These are phyloP conservation scores for Hymenoscyphus linearis DNA, from an alignment of 2,329 filamentous ascomycete genomes.

Conservation along the genomic window DNA sequence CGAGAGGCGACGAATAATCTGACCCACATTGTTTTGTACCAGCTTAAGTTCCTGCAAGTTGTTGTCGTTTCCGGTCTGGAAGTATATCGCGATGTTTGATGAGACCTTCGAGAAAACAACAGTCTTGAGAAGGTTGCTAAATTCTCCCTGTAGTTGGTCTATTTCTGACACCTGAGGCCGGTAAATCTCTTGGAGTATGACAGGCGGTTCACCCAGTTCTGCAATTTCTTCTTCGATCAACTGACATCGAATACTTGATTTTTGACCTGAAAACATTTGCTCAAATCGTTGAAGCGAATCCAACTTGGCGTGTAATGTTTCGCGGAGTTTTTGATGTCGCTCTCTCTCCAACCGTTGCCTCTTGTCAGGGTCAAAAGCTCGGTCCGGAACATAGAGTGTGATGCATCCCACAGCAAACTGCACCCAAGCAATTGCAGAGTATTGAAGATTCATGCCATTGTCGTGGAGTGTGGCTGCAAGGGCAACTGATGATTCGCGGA, in stretches of 20 bases:
- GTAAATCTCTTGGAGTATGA: conserved; percentile 60
- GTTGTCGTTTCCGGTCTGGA: conserved; percentile 37
- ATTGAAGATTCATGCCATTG: conserved; percentile 23
- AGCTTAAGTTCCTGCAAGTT: conserved; percentile 34
- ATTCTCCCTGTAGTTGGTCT: conserved; percentile 71
- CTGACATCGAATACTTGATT: conserved; percentile 60
- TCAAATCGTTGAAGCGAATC: conserved; percentile 62
- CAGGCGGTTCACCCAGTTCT: conserved; percentile 61
- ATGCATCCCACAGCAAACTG: conserved; percentile 70
- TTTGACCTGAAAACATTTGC: conserved; percentile 59
- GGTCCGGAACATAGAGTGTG: conserved; percentile 78
- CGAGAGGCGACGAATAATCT: conserved; percentile 65
- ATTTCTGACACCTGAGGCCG: conserved; percentile 66
- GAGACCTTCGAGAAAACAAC: conserved; percentile 22
- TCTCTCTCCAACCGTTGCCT: conserved; percentile 60
- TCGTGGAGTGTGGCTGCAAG: conserved; percentile 29
- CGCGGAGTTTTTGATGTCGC: conserved; percentile 51
- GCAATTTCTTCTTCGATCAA: conserved; percentile 57
- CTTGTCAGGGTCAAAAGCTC: conserved; percentile 75
- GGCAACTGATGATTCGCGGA: conserved; percentile 30
- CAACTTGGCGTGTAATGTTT: conserved; percentile 51
- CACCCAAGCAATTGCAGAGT: conserved; percentile 63
- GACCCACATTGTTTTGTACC: conserved; percentile 52
- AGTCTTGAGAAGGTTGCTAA: conserved; percentile 64
- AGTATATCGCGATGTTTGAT: conserved; percentile 16